Conservation (phyloP, 176 grass and related monocot species). For the Pharus latifolius region DNA sequence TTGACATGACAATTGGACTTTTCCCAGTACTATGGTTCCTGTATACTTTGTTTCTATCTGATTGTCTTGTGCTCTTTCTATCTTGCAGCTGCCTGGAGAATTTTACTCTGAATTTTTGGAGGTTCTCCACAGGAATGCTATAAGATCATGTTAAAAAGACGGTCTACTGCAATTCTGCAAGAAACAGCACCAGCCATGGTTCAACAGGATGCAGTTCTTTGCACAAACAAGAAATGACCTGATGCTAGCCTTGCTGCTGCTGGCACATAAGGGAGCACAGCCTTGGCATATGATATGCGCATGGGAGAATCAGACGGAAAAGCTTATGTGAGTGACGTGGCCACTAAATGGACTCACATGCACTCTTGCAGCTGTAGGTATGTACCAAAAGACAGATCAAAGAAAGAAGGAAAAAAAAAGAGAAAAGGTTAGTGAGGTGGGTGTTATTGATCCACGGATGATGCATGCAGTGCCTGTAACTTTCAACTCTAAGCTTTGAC, state of each 20-base stretch:
- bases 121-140: neutral
- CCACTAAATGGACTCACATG: constrained; percentile 43
- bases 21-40: neutral
- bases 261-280: neutral
- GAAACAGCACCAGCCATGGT: constrained; percentile 9
- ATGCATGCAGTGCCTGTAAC: constrained; percentile 28
- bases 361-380: neutral
- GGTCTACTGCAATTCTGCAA: neutral
- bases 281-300: constrained; percentile 13
- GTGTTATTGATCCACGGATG: constrained; percentile 26
- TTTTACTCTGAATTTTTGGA: neutral
- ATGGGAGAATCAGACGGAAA: constrained; percentile 20
- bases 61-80: neutral
- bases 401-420: neutral
- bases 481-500: constrained; percentile 26
- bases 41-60: constrained; percentile 3
- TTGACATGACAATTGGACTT: constrained; percentile 21
- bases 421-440: constrained; percentile 13
- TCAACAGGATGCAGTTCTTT: constrained; percentile 18
- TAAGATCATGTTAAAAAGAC: neutral
- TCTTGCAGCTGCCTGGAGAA: neutral
- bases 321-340: constrained; percentile 18
- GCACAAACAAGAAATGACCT: constrained; percentile 17
- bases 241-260: constrained; percentile 11
- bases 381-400: constrained; percentile 14